phyloP scores from a whole-genome alignment of 2,329 filamentous ascomycete genomes.

The Cordyceps militaris region DNA sequence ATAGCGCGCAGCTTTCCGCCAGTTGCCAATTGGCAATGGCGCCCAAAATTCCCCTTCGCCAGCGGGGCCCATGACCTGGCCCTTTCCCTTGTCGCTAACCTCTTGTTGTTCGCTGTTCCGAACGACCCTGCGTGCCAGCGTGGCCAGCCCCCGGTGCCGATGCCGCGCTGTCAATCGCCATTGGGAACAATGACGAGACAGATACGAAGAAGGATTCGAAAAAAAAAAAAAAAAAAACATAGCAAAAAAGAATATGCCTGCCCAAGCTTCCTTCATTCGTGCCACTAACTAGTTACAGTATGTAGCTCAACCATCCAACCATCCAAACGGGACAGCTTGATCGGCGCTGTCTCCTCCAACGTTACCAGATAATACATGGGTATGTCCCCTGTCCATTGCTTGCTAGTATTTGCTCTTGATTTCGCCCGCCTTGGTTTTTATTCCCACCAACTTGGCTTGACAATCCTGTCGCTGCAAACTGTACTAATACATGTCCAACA shows the following conservation, averaged over 20 bases:
- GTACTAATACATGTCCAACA: neutral
- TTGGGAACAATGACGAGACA: neutral
- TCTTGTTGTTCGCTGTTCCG: neutral
- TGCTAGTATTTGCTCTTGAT: neutral
- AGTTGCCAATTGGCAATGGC: neutral
- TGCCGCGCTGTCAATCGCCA: neutral
- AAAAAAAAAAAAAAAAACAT: neutral
- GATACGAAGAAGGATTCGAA: neutral
- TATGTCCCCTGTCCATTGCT: neutral
- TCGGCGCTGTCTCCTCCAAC: conserved; percentile 1
- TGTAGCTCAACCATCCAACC: conserved; percentile 6
- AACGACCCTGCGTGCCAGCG: neutral
- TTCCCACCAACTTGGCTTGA: neutral
- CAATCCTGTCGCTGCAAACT: neutral
- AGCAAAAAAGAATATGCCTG: conserved; percentile 4
- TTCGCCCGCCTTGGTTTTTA: neutral
- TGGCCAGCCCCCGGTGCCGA: neutral
- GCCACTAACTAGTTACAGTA: neutral
- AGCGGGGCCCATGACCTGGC: neutral
- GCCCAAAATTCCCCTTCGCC: neutral
- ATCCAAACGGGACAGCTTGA: conserved; percentile 5
- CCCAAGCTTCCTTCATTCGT: too few relatives aligned
- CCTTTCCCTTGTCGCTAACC: neutral
- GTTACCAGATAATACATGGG: neutral
- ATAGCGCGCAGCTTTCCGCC: neutral